Conservation (phyloP, 139 green algal species). For the Pedinophyceae sp. region DNA sequence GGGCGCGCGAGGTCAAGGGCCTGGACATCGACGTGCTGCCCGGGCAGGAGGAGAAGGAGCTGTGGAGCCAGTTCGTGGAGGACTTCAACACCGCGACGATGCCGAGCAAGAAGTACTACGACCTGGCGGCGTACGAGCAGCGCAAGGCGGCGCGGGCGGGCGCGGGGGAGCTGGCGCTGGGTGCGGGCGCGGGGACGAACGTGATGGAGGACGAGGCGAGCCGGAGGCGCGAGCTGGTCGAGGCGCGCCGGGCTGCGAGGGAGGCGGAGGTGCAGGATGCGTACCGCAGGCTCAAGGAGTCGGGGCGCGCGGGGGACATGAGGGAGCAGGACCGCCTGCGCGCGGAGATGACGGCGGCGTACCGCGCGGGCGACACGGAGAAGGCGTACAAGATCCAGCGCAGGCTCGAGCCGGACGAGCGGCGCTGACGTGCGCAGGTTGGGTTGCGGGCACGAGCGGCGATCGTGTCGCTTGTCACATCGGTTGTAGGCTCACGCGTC, state of each 20-base stretch:
- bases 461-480: background rate
- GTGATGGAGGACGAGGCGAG: constrained; percentile 51
- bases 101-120: constrained; percentile 61
- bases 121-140: constrained; percentile 51
- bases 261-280: constrained; percentile 38
- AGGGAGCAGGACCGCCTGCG: constrained; percentile 43
- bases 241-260: constrained; percentile 24
- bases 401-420: constrained; percentile 40
- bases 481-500: constrained; percentile 2
- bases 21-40: constrained; percentile 48
- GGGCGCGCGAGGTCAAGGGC: constrained; percentile 58
- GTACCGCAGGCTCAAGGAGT: constrained; percentile 50
- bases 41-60: constrained; percentile 57
- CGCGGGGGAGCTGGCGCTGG: background rate
- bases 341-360: constrained; percentile 61
- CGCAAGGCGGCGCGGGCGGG: constrained; percentile 22
- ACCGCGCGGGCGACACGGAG: constrained; percentile 55
- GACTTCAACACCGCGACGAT: constrained; percentile 51
- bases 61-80: constrained; percentile 62
- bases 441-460: background rate
- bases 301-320: constrained; percentile 32
- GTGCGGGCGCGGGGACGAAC: constrained; percentile 5
- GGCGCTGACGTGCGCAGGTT: no score
- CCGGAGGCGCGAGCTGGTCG: constrained; percentile 27
- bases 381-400: constrained; percentile 29